Evolutionary conservation across 805 yeast genomes (phyloP).

Genomic region (Candida khao-thaluensis): DNA sequence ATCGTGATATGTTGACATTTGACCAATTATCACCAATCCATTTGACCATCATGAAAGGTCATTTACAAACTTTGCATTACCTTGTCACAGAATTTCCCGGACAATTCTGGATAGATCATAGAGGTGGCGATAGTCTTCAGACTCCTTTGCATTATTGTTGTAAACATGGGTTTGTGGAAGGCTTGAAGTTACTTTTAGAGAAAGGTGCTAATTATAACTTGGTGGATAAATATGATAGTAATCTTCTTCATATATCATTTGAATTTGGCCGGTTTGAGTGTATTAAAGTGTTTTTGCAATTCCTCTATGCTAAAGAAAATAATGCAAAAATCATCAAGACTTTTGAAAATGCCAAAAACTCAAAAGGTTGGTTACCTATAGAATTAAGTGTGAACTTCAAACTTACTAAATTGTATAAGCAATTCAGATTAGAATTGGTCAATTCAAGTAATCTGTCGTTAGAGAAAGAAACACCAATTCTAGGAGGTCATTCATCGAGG

Average conservation of each 20-base stretch:
- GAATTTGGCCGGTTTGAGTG: constrained; percentile 36
- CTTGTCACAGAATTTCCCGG: constrained; percentile 44
- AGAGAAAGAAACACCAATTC: constrained; percentile 1
- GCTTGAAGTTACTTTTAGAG: constrained; percentile 36
- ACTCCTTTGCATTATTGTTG: constrained; percentile 42
- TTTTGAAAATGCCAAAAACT: constrained; percentile 26
- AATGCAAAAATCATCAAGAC: constrained; percentile 14
- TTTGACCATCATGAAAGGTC: constrained; percentile 30
- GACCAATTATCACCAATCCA: constrained; percentile 38
- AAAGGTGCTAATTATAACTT: constrained; percentile 39
- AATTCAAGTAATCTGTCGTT: constrained; percentile 1
- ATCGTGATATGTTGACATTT: constrained; percentile 35
- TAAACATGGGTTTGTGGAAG: constrained; percentile 35
- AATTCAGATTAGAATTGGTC: constrained; percentile 22
- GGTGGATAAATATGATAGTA: constrained; percentile 34
- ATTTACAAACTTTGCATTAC: constrained; percentile 43
- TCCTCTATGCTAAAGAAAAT: constrained; percentile 8
- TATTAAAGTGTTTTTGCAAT: constrained; percentile 22
- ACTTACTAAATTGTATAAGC: constrained; percentile 24
- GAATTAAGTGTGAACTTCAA: constrained; percentile 33
- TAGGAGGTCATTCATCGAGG: constrained; percentile 1
- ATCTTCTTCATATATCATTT: constrained; percentile 39
- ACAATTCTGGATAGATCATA: constrained; percentile 33
- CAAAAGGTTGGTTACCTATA: constrained; percentile 32
- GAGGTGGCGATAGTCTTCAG: constrained; percentile 30